Conservation (phyloP, 345 rosid species). For the Camelina laxa region DNA sequence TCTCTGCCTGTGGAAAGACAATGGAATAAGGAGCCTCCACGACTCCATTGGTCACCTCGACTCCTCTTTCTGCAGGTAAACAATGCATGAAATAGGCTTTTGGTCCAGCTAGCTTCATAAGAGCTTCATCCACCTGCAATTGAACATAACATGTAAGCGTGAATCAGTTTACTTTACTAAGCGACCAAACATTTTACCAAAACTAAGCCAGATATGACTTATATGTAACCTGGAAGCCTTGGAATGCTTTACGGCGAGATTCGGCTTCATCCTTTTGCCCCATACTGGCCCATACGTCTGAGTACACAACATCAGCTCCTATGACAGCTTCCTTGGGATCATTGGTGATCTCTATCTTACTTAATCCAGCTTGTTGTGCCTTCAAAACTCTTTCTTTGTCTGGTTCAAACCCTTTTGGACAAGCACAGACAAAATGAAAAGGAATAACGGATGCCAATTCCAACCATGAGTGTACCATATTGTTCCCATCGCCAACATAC, state of each 20-base stretch:
- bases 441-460: constrained; percentile 90
- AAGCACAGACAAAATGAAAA: constrained; percentile 92
- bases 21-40: constrained; percentile 90
- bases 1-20: constrained; percentile 94
- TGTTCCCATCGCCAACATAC: constrained; percentile 96
- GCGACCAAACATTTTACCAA: neutral
- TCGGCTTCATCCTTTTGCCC: constrained; percentile 99
- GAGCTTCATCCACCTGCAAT: constrained; percentile 79
- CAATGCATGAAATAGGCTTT: constrained; percentile 97
- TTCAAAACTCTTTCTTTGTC: constrained; percentile 73
- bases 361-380: constrained; percentile 73
- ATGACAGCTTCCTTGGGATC: constrained; percentile 87
- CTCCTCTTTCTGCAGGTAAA: constrained; percentile 97
- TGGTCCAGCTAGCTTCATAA: constrained; percentile 86
- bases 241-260: constrained; percentile 70
- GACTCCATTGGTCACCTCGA: constrained; percentile 84
- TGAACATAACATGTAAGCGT: neutral
- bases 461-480: constrained; percentile 95
- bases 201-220: neutral
- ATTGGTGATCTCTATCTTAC: constrained; percentile 89
- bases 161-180: constrained; percentile 12
- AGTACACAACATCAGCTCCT: constrained; percentile 97
- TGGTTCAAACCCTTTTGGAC: constrained; percentile 91
- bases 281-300: constrained; percentile 99
- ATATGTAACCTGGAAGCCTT: constrained; percentile 84